Evolutionary conservation across 2,329 filamentous ascomycete species (phyloP).

Genomic region (Aureobasidium sp.): DNA sequence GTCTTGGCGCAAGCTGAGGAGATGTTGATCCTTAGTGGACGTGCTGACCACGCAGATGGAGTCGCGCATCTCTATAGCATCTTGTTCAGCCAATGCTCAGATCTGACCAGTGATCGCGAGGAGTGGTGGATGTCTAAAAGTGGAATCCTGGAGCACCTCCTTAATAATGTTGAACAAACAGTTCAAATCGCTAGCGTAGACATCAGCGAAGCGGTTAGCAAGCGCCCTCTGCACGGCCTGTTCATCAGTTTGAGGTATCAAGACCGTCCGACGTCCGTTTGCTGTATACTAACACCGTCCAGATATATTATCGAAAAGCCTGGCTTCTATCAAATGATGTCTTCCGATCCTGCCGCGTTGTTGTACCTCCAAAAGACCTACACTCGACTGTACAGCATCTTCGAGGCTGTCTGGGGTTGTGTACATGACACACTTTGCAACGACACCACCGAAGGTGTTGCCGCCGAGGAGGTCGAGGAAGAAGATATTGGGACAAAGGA

Average conservation of each 20-base stretch:
- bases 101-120: not conserved
- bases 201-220: constrained; percentile 51
- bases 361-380: not conserved
- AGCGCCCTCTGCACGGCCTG: constrained; percentile 36
- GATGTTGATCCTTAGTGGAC: constrained; percentile 59
- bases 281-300: not conserved
- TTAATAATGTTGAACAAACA: constrained; percentile 56
- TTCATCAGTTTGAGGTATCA: constrained; percentile 25
- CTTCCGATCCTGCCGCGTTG: not conserved
- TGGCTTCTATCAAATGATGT: constrained; percentile 8
- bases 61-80: constrained; percentile 69
- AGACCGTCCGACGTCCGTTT: too few species aligned
- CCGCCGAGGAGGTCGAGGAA: constrained; percentile 67
- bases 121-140: constrained; percentile 32
- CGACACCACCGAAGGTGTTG: constrained; percentile 85
- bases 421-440: constrained; percentile 77
- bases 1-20: constrained; percentile 34
- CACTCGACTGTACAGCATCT: constrained; percentile 32
- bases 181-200: constrained; percentile 54
- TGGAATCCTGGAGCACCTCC: constrained; percentile 47
- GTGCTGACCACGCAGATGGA: constrained; percentile 88
- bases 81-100: constrained; percentile 39
- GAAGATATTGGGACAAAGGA: constrained; percentile 77
- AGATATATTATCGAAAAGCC: constrained; percentile 42
- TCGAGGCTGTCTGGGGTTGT: constrained; percentile 63